A percentile compares a stretch with the other conserved stretches of the same genome.
phyloP scores from a whole-genome alignment of 768 basidiomycete genomes.

The Serendipita indica region DNA sequence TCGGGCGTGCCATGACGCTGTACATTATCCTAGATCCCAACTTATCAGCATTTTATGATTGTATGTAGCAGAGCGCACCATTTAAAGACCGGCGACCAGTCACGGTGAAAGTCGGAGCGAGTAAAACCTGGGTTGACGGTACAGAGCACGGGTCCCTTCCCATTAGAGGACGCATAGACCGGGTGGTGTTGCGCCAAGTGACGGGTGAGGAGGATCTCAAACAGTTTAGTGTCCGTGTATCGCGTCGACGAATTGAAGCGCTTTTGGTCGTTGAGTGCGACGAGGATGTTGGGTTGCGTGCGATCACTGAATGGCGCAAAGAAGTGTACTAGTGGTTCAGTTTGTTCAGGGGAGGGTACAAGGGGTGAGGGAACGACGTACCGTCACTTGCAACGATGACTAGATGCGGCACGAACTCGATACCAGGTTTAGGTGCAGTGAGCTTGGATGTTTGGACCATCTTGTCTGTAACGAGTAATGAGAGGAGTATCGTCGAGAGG shows the following conservation, averaged over 20 bases:
- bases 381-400: constrained; percentile 12
- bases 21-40: too few species aligned
- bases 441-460: constrained; percentile 7
- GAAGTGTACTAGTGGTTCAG: background rate
- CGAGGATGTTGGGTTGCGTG: background rate
- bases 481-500: constrained; percentile 11
- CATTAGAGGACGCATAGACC: background rate
- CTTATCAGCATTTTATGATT: too few species aligned
- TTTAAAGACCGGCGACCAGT: too few species aligned
- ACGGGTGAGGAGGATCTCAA: background rate
- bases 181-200: background rate
- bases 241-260: background rate
- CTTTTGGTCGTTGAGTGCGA: background rate
- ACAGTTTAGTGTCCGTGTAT: background rate
- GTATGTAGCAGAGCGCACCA: too few species aligned
- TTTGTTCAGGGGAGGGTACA: too few species aligned
- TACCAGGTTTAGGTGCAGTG: background rate
- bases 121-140: background rate
- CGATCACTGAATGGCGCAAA: background rate
- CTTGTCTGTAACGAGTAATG: constrained; percentile 9
- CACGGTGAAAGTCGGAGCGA: too few species aligned
- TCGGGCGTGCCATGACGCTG: too few species aligned
- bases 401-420: background rate
- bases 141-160: background rate
- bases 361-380: background rate